These are phyloP conservation scores for Globisporangium heterothallicum DNA, from an alignment of 352 stramenopile species.

Conservation along the genomic window DNA sequence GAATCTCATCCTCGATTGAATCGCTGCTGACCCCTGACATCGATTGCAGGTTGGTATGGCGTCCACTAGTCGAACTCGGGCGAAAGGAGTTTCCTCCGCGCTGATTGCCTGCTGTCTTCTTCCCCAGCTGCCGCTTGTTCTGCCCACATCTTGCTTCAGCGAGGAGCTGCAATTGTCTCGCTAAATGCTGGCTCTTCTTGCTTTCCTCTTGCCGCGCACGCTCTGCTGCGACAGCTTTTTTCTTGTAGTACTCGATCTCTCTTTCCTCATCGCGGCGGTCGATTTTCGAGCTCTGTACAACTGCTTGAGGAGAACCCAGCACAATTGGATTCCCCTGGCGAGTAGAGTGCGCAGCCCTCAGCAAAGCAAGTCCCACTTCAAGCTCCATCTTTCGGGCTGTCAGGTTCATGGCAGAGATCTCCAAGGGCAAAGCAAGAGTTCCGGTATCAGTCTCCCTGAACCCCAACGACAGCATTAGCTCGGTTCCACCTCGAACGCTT, in stretches of 20 bases:
- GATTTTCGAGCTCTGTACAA: neutral
- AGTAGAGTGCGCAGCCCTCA: neutral
- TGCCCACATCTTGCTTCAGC: conserved; percentile 1
- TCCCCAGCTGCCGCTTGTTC: neutral
- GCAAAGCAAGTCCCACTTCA: conserved; percentile 23
- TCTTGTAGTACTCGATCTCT: conserved; percentile 24
- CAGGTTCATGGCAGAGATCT: conserved; percentile 19
- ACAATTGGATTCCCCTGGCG: neutral
- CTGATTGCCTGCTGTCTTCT: neutral
- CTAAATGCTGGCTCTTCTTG: conserved; percentile 16
- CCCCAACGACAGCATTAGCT: conserved; percentile 38
- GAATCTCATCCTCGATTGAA: conserved; percentile 32
- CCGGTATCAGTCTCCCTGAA: conserved; percentile 48
- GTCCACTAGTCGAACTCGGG: neutral
- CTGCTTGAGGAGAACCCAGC: neutral
- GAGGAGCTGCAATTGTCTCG: conserved; percentile 23
- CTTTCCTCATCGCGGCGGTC: neutral
- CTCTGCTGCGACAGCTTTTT: conserved; percentile 22
- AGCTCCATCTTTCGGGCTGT: conserved; percentile 42
- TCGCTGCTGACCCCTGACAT: conserved; percentile 6
- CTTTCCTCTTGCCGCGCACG: conserved; percentile 21
- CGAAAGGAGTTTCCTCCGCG: neutral
- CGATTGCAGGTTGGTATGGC: neutral
- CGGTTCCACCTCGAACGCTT: conserved; percentile 26
- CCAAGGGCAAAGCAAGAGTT: conserved; percentile 28